Base-by-base conservation (phyloP, 2,329 filamentous ascomycete species). In the Nectriaceae sp. region DNA sequence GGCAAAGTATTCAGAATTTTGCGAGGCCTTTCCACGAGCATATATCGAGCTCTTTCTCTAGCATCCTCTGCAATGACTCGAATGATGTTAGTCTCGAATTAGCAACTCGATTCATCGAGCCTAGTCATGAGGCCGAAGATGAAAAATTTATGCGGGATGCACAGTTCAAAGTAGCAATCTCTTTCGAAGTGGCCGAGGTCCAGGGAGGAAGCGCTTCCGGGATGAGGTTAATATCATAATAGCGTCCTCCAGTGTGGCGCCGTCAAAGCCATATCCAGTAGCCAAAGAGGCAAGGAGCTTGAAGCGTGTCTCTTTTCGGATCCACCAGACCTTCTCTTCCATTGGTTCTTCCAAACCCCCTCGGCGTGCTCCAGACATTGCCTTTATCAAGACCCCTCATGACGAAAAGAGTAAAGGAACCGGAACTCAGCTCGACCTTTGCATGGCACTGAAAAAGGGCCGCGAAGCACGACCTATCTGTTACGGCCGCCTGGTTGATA, bases 1-100 rank as follows among this genome's bases (percentile, higher is more conserved):
- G 31, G 47, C 18, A 57, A 46, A 1, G 11, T 54, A 2, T 42
- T 46, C 37, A 55, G 26, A 1, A 21, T 54, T 3, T 6, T 58
- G 1, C 11, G 55, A 13, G 50, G 54, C 2, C 19, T 55, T 0
- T 55, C 47, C 0, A 18, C 47, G 1, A 49, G 55, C 21, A 29
- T 59, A 20, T 54, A 56, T 15, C 35, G 50, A 19, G 55, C 44
- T 1, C 24, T 59, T 0, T 45, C 4, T 52, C 55, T 0, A 59
- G 55, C 0, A 47, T 58, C 2, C 4, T 44, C 1, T 57, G 55
- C 2, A 21, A 1, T 1, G 38, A 53, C 3, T 24, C 46, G 0
- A 46, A 58, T 3, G 36, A 47, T 3, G 22, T 57, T 0, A 57
- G 42, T 13, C 39, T 54, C 0, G 48, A 52, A 2, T 21, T 57